Percentiles rank a stretch among this genome's conserved stretches.
Conservation (phyloP, 2,329 filamentous ascomycete genomes). For the Venturia oleaginea region DNA sequence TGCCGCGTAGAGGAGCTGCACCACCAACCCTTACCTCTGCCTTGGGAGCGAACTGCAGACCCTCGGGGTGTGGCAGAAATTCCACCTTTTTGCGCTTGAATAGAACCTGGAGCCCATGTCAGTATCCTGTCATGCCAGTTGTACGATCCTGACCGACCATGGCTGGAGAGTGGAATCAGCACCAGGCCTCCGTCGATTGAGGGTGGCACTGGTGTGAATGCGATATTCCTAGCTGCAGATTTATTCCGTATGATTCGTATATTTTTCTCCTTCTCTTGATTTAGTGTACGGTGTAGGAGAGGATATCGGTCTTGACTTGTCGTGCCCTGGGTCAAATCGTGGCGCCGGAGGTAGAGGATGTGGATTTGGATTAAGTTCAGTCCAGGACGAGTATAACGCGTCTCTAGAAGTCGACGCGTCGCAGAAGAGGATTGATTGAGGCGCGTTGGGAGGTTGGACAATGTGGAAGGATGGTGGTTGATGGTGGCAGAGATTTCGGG, state of each 20-base stretch:
- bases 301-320: background rate
- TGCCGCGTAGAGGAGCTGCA: background rate
- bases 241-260: background rate
- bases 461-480: slow-evolving; percentile 5
- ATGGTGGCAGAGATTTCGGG: slow-evolving; percentile 6
- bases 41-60: slow-evolving; percentile 61
- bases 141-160: slow-evolving; percentile 7
- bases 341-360: background rate
- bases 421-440: background rate
- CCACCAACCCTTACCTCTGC: slow-evolving; percentile 58
- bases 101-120: slow-evolving; percentile 57
- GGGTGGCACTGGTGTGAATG: slow-evolving; percentile 5
- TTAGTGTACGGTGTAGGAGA: background rate
- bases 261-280: background rate
- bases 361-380: background rate
- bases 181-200: background rate
- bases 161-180: slow-evolving; percentile 4
- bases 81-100: slow-evolving; percentile 94
- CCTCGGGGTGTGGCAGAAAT: slow-evolving; percentile 60
- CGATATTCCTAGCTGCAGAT: background rate
- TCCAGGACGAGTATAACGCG: slow-evolving; percentile 3
- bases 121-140: background rate
- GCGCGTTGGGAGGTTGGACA: background rate
- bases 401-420: background rate
- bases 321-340: background rate